Base-by-base conservation (phyloP, 2,329 filamentous ascomycete species). In the Penicillium oxalicum region DNA sequence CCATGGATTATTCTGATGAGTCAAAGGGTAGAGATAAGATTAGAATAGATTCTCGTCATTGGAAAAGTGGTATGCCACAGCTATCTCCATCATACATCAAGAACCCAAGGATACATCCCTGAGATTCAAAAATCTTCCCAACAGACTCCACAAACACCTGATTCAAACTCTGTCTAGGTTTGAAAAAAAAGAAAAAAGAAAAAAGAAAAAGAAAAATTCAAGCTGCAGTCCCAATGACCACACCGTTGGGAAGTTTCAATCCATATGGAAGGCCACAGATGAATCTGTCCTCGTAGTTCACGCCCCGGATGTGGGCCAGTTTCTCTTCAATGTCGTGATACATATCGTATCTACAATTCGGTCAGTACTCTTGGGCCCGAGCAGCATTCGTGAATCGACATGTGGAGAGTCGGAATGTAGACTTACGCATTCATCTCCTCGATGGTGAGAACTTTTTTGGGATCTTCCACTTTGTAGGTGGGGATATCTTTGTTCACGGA, bases 351-450 rank as follows among this genome's bases (percentile, higher is more conserved):
- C 76, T 78, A 46, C 29, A 37, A 4, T 4, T 9, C 9, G 1
- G 18, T 49, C 25, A 47, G 36, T 11, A 24, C 2, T 18, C 18
- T 18, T 18, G 18, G 2, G 2, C 1, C 2, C 18, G 18, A 18
- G 18, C 18, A 18, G 18, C 18, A 18, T 18, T 18, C 18, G 12
- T 5, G 25, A 13, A 9, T 9, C 24, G 38, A 40, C 4, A 40
- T 11, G 25, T 3, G 18, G 29, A 27, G 26, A 9, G 11, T 5
- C 25, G 38, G 27, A 44, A 9, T 5, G 40, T 11, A 4, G 42
- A 73, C 77, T 70, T 69, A 80, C 72, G 73, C 71, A 51, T 86
- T 86, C 81, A 86, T 85, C 63, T 86, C 82, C 53, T 84, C 81
- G 43, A 86, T 84, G 0, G 83, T 86, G 29, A 86, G 60, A 53